Evolutionary conservation across 2,329 filamentous ascomycete species (phyloP).

Genomic region (Cladophialophora yegresii): DNA sequence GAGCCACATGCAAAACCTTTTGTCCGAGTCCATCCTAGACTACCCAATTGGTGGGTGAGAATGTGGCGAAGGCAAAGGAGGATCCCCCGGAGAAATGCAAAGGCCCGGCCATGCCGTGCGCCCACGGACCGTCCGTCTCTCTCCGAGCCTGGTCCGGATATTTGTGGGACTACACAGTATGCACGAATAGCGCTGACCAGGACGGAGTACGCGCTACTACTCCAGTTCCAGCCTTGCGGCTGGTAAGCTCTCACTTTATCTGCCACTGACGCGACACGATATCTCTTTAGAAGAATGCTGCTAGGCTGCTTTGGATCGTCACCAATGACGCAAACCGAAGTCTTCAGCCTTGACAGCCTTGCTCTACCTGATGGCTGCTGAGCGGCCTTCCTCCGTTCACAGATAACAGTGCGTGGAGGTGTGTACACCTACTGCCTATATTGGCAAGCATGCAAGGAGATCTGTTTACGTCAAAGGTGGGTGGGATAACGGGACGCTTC

Average conservation of each 20-base stretch:
- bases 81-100: not conserved
- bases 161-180: no score
- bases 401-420: not conserved
- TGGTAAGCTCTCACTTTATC: not conserved
- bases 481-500: not conserved
- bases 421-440: not conserved
- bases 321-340: not conserved
- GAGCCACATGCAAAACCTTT: not conserved
- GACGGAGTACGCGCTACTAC: no score
- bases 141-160: not conserved
- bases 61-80: not conserved
- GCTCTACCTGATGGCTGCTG: not conserved
- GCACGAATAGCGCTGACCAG: not conserved
- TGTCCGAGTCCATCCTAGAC: not conserved
- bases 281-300: not conserved
- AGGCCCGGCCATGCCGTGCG: not conserved
- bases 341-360: not conserved
- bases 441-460: not conserved
- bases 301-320: not conserved
- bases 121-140: not conserved
- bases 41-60: not conserved
- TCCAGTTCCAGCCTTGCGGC: not conserved
- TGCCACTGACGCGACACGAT: not conserved
- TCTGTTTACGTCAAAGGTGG: not conserved
- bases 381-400: not conserved